Evolutionary conservation across 441 rosid species (phyloP).

Genomic region (Omphalea diandra): DNA sequence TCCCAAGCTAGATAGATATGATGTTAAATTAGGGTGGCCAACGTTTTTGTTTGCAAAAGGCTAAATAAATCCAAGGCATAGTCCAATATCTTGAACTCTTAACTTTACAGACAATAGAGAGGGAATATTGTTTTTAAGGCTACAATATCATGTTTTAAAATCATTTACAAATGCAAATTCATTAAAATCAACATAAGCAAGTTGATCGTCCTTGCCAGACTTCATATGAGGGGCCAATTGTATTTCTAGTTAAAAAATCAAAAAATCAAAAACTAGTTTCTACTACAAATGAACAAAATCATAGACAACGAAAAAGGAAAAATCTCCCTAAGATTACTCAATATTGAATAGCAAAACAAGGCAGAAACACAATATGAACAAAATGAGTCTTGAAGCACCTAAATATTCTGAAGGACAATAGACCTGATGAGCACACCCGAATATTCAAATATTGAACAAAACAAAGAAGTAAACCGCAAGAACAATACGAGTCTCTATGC

Average conservation of each 20-base stretch:
- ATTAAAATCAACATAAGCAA: not conserved
- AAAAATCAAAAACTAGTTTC: not conserved
- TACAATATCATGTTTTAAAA: too few relatives aligned
- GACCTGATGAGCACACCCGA: too few relatives aligned
- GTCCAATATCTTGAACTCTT: too few relatives aligned
- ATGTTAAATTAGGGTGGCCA: not conserved
- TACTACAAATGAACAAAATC: not conserved
- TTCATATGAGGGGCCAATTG: not conserved
- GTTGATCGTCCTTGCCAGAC: not conserved
- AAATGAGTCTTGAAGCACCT: too few relatives aligned
- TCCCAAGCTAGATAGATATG: not conserved
- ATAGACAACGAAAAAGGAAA: not conserved
- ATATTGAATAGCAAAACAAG: not conserved
- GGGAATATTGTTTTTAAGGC: too few relatives aligned
- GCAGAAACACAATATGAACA: not conserved
- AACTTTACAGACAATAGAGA: too few relatives aligned
- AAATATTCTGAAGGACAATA: too few relatives aligned
- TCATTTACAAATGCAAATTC: too few relatives aligned
- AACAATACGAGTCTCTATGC: too few relatives aligned
- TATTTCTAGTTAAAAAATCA: not conserved
- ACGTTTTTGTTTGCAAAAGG: not conserved
- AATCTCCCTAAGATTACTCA: not conserved
- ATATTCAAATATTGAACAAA: too few relatives aligned
- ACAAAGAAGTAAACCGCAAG: too few relatives aligned
- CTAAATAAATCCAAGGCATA: too few relatives aligned